Evolutionary conservation across 768 basidiomycete genomes (phyloP), one percentile per base, ranked within the genome.

Genomic region (Multifurca ochricompacta): DNA sequence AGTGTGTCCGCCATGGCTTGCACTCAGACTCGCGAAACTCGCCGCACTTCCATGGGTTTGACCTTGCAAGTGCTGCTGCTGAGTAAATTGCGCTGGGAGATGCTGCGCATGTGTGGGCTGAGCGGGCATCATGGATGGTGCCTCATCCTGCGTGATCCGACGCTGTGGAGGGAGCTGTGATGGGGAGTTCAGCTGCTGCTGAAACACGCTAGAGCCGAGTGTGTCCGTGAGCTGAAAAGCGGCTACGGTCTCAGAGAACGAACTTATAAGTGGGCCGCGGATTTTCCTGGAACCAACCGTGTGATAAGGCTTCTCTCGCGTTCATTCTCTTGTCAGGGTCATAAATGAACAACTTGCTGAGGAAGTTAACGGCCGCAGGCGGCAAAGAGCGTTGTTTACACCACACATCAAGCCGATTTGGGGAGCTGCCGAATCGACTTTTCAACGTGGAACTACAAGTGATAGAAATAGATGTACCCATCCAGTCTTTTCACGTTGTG

Each of bases 221-320:
- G 7, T 11, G 25, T 40, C 18, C 5, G 16, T 40, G 8, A 41
- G 18, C 28, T 23, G 27, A 6, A 4, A 47, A 42, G 42, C 34
- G 21, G 27, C 14, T 30, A 19, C 32, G 23, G 4, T n/a, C 34
- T 49, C 23, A 43, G 30, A 35, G 19, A 18, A 10, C 16, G 60
- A 60, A 96, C 94, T 95, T 92, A 66, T 75, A 76, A 16, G 86
- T 87, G 2, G 94, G 90, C 40, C 76, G 77, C 8, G 92, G 91
- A 7, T 94, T 94, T 65, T 95, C 91, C 21, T 79, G 77, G 68
- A 98, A 99, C 92, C 94, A 99, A 59, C 78, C 78, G 67, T 97
- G 94, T 18, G 73, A 74, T 1, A 99, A 72, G 0, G 91, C 87
- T 56, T 89, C 82, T 59, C 78, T 77, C 0, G 93, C 91, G 0